Evolutionary conservation across 768 basidiomycete genomes (phyloP).

Genomic region (Leccinum variicolor): DNA sequence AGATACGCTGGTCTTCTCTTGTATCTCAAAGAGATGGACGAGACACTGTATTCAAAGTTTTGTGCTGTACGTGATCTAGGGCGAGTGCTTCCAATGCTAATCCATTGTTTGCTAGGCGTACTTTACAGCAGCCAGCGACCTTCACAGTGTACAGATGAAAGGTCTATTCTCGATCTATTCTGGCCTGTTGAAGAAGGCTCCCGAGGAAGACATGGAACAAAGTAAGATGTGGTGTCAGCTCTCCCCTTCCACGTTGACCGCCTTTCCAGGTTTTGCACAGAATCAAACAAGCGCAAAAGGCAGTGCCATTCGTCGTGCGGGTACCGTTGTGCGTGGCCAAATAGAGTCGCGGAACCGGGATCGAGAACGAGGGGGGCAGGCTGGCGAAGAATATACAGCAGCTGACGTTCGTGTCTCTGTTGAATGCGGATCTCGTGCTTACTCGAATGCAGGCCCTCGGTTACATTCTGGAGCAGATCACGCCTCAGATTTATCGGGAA

Average conservation of each 20-base stretch:
- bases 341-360: constrained; percentile 47
- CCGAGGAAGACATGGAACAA: constrained; percentile 73
- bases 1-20: constrained; percentile 87
- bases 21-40: constrained; percentile 96
- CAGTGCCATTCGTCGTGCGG: constrained; percentile 73
- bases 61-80: constrained; percentile 68
- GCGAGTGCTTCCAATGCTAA: neutral
- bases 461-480: constrained; percentile 71
- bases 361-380: constrained; percentile 49
- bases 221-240: constrained; percentile 38
- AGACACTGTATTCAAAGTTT: constrained; percentile 78
- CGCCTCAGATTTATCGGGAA: constrained; percentile 74
- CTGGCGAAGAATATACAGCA: constrained; percentile 60
- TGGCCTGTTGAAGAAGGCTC: constrained; percentile 56
- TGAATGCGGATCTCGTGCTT: neutral
- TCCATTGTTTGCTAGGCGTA: constrained; percentile 61
- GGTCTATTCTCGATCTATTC: constrained; percentile 60
- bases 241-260: neutral
- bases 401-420: constrained; percentile 55
- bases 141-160: constrained; percentile 81
- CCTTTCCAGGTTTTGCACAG: constrained; percentile 40
- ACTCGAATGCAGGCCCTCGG: constrained; percentile 58
- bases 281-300: constrained; percentile 37
- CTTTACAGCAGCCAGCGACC: constrained; percentile 79
- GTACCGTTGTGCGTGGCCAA: constrained; percentile 80